Conservation (phyloP, 1,284 basidiomycete genomes). For the Leccinum subrobustum region DNA sequence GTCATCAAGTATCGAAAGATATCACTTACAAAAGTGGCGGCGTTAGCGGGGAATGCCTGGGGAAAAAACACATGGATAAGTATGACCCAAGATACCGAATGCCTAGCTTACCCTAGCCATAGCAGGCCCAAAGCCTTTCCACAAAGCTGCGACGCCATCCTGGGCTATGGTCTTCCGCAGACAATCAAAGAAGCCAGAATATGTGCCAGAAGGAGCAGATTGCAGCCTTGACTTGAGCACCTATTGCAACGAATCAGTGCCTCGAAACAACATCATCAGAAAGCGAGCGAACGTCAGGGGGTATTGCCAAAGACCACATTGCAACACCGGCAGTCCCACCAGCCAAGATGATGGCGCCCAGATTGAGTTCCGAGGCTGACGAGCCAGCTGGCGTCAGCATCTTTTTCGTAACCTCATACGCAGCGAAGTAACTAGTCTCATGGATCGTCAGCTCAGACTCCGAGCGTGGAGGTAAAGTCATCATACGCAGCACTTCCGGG, state of each 20-base stretch:
- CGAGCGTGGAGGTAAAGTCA: background rate
- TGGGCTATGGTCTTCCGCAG: conserved; percentile 88
- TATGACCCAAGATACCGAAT: background rate
- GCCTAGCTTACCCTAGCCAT: conserved; percentile 77
- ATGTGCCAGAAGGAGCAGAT: conserved; percentile 95
- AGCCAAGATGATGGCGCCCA: conserved; percentile 87
- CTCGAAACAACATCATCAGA: background rate
- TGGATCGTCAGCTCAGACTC: conserved; percentile 2
- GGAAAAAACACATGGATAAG: conserved; percentile 10
- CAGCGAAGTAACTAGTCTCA: conserved; percentile 83
- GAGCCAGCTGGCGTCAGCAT: conserved; percentile 76
- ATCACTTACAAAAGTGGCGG: conserved; percentile 87
- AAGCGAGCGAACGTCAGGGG: conserved; percentile 75
- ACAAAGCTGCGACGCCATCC: conserved; percentile 88
- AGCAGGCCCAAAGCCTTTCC: conserved; percentile 97
- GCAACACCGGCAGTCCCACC: conserved; percentile 95
- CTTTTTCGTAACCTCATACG: conserved; percentile 95
- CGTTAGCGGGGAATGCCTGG: conserved; percentile 91
- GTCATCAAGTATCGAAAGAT: background rate
- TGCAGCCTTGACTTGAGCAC: conserved; percentile 96
- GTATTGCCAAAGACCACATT: conserved; percentile 97
- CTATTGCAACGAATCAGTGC: conserved; percentile 41
- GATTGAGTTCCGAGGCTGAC: conserved; percentile 78
- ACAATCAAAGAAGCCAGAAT: conserved; percentile 93
- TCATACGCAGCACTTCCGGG: conserved; percentile 94